Evolutionary conservation across 345 rosid genomes (phyloP).

Genomic region (Dovyalis caffra): DNA sequence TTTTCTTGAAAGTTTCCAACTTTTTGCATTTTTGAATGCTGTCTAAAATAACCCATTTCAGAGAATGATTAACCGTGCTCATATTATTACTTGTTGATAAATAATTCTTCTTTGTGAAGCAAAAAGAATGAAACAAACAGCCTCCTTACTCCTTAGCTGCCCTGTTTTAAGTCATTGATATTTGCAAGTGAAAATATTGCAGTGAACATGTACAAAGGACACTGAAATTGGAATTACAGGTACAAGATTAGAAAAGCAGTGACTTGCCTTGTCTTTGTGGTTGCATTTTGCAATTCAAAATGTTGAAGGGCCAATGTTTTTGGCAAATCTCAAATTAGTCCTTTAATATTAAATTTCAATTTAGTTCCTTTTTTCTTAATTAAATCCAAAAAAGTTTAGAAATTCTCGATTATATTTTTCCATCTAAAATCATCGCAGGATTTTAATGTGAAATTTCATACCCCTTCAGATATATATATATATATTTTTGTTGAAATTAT

Average conservation of each 20-base stretch:
- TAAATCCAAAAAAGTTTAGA: not conserved
- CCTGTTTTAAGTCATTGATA: not conserved
- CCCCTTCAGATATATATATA: no score
- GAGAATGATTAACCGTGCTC: not conserved
- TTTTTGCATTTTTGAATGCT: slow-evolving; percentile 26
- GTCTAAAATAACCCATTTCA: slow-evolving; percentile 19
- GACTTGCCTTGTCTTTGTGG: not conserved
- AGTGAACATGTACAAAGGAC: not conserved
- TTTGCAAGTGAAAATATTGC: not conserved
- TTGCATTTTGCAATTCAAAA: no score
- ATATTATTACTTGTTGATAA: not conserved
- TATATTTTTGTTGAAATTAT: no score
- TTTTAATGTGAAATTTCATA: no score
- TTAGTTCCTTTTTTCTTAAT: not conserved
- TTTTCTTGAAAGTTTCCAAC: slow-evolving; percentile 34
- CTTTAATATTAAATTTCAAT: not conserved
- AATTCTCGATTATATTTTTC: not conserved
- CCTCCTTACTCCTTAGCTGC: no score
- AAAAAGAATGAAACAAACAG: not conserved
- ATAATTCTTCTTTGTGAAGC: not conserved
- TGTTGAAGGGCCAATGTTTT: not conserved
- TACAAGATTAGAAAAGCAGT: not conserved
- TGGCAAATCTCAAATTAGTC: not conserved
- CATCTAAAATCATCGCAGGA: not conserved
- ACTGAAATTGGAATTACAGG: not conserved